Evolutionary conservation across 2,329 filamentous ascomycete genomes (phyloP), one percentile per base, ranked within the genome.

Genomic region (Ophiocordyceps sinensis): DNA sequence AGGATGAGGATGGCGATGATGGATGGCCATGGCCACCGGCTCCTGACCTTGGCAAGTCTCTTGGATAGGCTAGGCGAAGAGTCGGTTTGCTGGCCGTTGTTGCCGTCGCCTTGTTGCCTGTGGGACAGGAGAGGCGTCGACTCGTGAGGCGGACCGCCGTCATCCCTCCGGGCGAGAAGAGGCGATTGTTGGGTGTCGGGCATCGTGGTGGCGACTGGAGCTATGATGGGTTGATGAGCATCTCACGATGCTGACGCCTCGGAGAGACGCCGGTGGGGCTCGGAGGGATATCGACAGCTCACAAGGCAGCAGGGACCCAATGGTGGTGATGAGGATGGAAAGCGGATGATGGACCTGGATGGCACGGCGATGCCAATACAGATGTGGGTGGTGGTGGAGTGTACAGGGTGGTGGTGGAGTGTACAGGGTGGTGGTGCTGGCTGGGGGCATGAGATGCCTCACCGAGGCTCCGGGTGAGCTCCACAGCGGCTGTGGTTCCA

Each of bases 1-100:
- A 96, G 63, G 2, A 82, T 43, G 1, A 71, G 50, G 45, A 94
- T 75, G 28, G 88, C 82, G 31, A 93, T 68, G 28, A 86, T 67
- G 31, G 82, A 89, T 9, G 85, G 81, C 85, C 85, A 94, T 64
- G 79, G 49, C 49, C 49, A 38, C 36, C 37, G 37, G 40, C 36
- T 34, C 41, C 42, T 49, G 17, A 28, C 48, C 39, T 45, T 49
- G 23, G 48, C 47, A 39, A 44, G 53, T 19, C 61, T 53, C 41
- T 53, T 52, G 31, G 44, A 28, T 26, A 29, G 43, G 6, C 40
- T 51, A 45, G 38, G 47, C 45, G 34, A 15, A 14, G 49, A 35
- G 30, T 59, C 56, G 40, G 56, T 52, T 23, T 54, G 50, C 14
- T 62, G 55, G 39, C 60, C 62, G 45, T 66, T 60, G 49, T 67